A percentile compares a stretch with the other conserved stretches of the same genome.
These are phyloP conservation scores for Trichoderma sp. DNA, from an alignment of 2,329 filamentous ascomycete species.

Conservation along the genomic window DNA sequence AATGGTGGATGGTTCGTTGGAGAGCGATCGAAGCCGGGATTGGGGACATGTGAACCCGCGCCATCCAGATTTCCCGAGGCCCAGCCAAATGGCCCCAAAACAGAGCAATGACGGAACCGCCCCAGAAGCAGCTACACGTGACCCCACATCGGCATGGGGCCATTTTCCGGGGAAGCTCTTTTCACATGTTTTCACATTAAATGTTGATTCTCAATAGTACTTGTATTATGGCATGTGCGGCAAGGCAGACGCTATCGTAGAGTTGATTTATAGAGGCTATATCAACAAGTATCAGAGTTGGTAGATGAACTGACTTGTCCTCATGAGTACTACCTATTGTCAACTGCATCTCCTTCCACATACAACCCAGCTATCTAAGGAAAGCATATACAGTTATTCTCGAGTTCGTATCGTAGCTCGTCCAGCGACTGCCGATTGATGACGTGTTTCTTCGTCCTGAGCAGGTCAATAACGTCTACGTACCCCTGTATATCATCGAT, in stretches of 20 bases:
- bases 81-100: slow-evolving; percentile 16
- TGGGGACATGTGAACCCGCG: slow-evolving; percentile 25
- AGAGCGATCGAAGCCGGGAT: neutral
- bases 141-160: slow-evolving; percentile 12
- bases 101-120: slow-evolving; percentile 24
- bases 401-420: slow-evolving; percentile 11
- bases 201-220: neutral
- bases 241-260: neutral
- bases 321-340: neutral
- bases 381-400: slow-evolving; percentile 6
- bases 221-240: neutral
- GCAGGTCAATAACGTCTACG: slow-evolving; percentile 1
- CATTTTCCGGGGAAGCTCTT: slow-evolving; percentile 15
- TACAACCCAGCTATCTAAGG: neutral
- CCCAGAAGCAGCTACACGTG: slow-evolving; percentile 20
- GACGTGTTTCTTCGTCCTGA: slow-evolving; percentile 1
- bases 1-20: neutral
- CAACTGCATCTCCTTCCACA: neutral
- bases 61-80: slow-evolving; percentile 23
- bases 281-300: neutral
- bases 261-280: neutral
- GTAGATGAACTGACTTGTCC: neutral
- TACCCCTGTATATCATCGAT: neutral
- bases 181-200: neutral
- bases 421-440: neutral